Conservation (phyloP, 1,139 yeast species). For the Kodamaea anthophila region DNA sequence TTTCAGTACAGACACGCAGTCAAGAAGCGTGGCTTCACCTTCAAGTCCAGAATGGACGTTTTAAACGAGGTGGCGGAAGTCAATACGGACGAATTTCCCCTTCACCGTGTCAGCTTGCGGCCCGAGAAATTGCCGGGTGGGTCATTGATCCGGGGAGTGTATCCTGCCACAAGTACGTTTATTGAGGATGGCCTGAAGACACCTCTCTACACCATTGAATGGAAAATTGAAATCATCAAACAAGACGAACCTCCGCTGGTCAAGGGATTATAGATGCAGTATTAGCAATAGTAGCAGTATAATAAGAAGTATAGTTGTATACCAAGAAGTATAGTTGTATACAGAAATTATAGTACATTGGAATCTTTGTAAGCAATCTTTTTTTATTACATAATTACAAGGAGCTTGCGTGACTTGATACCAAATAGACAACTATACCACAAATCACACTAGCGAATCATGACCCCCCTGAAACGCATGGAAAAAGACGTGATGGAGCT, state of each 20-base stretch:
- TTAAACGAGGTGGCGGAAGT: conserved; percentile 17
- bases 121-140: conserved; percentile 32
- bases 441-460: too few species aligned
- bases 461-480: conserved; percentile 85
- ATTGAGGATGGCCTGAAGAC: conserved; percentile 19
- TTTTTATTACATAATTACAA: neutral
- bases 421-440: too few species aligned
- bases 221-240: conserved; percentile 24
- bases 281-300: too few species aligned
- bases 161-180: conserved; percentile 24
- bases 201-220: conserved; percentile 19
- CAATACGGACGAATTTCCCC: conserved; percentile 14
- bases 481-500: conserved; percentile 96
- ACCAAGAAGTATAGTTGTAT: too few species aligned
- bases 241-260: conserved; percentile 18
- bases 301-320: too few species aligned
- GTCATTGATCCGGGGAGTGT: conserved; percentile 27
- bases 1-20: conserved; percentile 30
- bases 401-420: conserved; percentile 4
- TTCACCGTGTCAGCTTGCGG: conserved; percentile 19
- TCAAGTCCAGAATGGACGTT: conserved; percentile 21
- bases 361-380: neutral
- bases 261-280: conserved; percentile 2
- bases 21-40: conserved; percentile 25
- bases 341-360: neutral